These are phyloP conservation scores for Penicillium arizonense DNA, from an alignment of 495 filamentous ascomycete species.

Conservation along the genomic window DNA sequence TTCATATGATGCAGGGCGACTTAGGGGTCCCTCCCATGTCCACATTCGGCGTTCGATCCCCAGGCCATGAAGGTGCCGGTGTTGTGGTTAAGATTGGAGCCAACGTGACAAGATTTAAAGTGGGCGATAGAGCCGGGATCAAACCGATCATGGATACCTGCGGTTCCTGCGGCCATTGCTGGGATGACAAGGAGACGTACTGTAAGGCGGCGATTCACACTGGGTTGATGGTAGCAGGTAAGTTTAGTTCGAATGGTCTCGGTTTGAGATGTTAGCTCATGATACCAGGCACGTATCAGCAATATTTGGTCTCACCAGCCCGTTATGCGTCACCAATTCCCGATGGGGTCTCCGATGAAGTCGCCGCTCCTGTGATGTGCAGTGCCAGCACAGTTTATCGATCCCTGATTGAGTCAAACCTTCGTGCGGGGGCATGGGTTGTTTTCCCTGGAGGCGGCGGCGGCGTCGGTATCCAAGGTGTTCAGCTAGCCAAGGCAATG, in stretches of 20 bases:
- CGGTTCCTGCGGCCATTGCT: conserved; percentile 48
- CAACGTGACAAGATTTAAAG: conserved; percentile 51
- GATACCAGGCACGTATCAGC: conserved; percentile 59
- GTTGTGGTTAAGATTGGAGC: conserved; percentile 52
- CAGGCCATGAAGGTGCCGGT: conserved; percentile 58
- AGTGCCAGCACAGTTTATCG: conserved; percentile 56
- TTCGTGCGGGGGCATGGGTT: conserved; percentile 58
- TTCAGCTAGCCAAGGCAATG: conserved; percentile 59
- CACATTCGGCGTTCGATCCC: conserved; percentile 42
- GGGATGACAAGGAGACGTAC: conserved; percentile 42
- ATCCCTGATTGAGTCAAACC: conserved; percentile 52
- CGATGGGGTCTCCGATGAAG: conserved; percentile 53
- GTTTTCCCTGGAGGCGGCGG: conserved; percentile 55
- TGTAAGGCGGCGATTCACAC: conserved; percentile 34
- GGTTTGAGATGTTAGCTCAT: neutral
- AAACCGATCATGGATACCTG: conserved; percentile 56
- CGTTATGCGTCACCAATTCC: conserved; percentile 67
- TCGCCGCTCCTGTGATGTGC: conserved; percentile 63
- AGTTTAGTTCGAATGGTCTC: neutral
- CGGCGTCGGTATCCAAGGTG: conserved; percentile 61
- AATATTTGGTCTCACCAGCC: conserved; percentile 62
- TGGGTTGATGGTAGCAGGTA: conserved; percentile 36
- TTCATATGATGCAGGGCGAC: conserved; percentile 49
- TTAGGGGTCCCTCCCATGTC: conserved; percentile 48
- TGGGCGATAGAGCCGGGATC: conserved; percentile 59